Evolutionary conservation across 2,329 filamentous ascomycete genomes (phyloP).

Genomic region (Chaetomiaceae sp.): DNA sequence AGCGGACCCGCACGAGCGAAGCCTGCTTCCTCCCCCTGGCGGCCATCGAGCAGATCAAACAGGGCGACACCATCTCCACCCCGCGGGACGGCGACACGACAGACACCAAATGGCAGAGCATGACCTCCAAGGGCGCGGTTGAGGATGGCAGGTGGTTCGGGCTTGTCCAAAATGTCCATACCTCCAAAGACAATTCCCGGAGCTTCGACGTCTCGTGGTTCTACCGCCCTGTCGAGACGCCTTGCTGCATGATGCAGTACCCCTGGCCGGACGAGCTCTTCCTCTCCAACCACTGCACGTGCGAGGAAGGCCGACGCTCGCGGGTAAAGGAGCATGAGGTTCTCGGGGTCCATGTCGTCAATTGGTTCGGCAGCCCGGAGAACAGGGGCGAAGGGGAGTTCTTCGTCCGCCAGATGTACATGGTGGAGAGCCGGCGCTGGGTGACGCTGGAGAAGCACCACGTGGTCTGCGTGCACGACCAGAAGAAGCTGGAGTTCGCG

Average conservation of each 20-base stretch:
- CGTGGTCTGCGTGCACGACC: constrained; percentile 45
- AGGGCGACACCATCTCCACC: constrained; percentile 48
- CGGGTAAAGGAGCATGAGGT: constrained; percentile 53
- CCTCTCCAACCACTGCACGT: constrained; percentile 71
- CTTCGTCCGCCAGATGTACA: constrained; percentile 68
- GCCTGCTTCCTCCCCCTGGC: constrained; percentile 14
- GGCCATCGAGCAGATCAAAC: constrained; percentile 34
- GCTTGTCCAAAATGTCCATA: constrained; percentile 56
- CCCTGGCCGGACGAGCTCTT: constrained; percentile 70
- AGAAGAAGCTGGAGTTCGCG: constrained; percentile 17
- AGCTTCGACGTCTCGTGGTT: constrained; percentile 68
- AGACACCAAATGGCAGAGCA: constrained; percentile 52
- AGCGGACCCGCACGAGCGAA: constrained; percentile 23
- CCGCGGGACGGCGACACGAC: constrained; percentile 39
- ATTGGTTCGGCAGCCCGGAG: constrained; percentile 50
- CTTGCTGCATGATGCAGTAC: constrained; percentile 63
- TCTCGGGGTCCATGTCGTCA: constrained; percentile 51
- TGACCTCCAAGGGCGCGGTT: constrained; percentile 37
- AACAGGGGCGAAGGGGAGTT: constrained; percentile 44
- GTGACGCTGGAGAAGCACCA: constrained; percentile 52
- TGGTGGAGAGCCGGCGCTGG: constrained; percentile 57
- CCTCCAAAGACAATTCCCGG: constrained; percentile 31
- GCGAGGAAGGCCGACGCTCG: constrained; percentile 37
- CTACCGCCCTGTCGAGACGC: constrained; percentile 66
- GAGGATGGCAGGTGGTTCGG: constrained; percentile 62